Base-by-base conservation (phyloP, 805 yeast species). In the Candida xyloterini region DNA sequence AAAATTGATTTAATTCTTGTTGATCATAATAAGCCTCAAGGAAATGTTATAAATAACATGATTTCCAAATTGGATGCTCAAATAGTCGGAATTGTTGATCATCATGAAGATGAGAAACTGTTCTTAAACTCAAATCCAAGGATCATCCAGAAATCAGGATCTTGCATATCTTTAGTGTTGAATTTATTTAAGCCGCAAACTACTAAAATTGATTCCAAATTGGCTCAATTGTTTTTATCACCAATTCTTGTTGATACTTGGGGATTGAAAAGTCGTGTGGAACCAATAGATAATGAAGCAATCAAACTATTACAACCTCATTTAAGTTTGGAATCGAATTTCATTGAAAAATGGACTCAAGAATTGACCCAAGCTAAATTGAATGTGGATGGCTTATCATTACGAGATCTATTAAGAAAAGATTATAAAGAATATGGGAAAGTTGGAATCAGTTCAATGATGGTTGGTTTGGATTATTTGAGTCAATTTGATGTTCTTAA, bases 181-280 rank as follows among this genome's bases (percentile, higher is more conserved):
- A 73, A 75, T 33, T 76, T 80, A 50, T 46, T 51, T 57, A 14
- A 46, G n/a, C 21, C 34, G 1, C 28, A 34, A 7, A 20, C 34
- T 7, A 16, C 22, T 9, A 18, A 23, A 11, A 20, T 21, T 4
- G 56, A 55, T 24, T 20, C 29, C 10, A 31, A 45, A 5, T 35
- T 43, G 9, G 75, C 70, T 15, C 54, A 74, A 7, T 63, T 74
- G 1, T 60, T 64, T 22, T 46, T 81, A 33, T 81, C 86, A 0
- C 93, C 96, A 1, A 71, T 84, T 22, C 53, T 88, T 27, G 68
- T 84, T 10, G 98, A 91, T 52, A 90, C 98, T 0, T 63, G 79
- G 4, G 80, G 82, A 50, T 64, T 88, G 67, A 65, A 71, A 8
- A 69, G 70, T 33, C 81, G 81, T 57, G 84, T 84, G 3, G 87